phyloP scores from a whole-genome alignment of 352 stramenopile species.

The Pythium oligandrum region DNA sequence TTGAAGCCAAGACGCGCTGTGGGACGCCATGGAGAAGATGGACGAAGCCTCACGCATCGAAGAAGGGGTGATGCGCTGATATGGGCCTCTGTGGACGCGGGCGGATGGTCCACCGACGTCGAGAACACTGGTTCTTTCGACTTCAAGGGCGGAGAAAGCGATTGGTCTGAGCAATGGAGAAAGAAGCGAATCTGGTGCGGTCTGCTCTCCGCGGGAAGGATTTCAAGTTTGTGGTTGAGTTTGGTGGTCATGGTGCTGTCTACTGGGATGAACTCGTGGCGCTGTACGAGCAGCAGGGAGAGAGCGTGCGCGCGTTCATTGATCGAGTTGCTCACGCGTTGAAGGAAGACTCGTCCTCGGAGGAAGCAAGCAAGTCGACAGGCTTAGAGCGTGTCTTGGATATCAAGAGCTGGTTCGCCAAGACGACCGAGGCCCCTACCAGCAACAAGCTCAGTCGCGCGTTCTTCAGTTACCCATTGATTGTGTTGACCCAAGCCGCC shows the following conservation, averaged over 20 bases:
- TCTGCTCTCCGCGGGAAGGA: too few relatives aligned
- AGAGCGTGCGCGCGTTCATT: slow-evolving; percentile 35
- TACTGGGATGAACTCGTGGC: slow-evolving; percentile 61
- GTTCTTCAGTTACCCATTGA: slow-evolving; percentile 74
- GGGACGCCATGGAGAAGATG: too few relatives aligned
- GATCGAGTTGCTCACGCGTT: slow-evolving; percentile 37
- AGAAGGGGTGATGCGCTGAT: too few relatives aligned
- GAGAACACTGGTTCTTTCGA: too few relatives aligned
- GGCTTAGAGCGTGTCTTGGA: slow-evolving; percentile 45
- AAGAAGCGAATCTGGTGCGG: too few relatives aligned
- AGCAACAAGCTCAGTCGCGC: slow-evolving; percentile 29
- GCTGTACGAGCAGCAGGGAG: slow-evolving; percentile 38
- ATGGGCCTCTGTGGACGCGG: too few relatives aligned
- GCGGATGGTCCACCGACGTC: too few relatives aligned
- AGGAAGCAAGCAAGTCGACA: slow-evolving; percentile 30
- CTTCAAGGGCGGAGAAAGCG: too few relatives aligned
- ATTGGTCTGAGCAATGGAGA: too few relatives aligned
- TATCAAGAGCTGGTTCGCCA: slow-evolving; percentile 47
- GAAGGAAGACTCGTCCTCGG: slow-evolving; percentile 41
- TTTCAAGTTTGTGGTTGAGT: slow-evolving; percentile 40
- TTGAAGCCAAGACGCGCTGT: too few relatives aligned
- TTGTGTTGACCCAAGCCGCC: slow-evolving; percentile 64
- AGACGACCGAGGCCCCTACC: slow-evolving; percentile 7
- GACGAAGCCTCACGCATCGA: too few relatives aligned
- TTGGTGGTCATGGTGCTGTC: slow-evolving; percentile 59